Evolutionary conservation across 78 protist species (phyloP).

Genomic region (Blattamonas nauphoetae): DNA sequence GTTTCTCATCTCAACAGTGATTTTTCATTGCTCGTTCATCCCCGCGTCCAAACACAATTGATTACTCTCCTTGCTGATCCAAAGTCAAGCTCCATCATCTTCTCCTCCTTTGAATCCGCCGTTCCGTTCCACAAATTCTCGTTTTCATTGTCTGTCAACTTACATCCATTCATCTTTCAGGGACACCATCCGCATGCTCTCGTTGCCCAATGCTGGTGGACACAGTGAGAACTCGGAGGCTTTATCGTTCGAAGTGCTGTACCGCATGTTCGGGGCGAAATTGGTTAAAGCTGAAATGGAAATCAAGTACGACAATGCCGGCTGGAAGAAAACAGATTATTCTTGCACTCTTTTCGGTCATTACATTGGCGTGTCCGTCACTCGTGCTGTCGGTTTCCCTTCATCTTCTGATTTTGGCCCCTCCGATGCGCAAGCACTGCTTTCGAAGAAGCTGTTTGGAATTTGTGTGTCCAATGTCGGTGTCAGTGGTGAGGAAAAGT

Average conservation of each 20-base stretch:
- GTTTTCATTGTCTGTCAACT: background rate
- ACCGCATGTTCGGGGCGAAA: background rate
- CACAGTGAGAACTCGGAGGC: constrained; percentile 3
- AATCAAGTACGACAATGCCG: background rate
- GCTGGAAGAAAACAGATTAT: constrained; percentile 7
- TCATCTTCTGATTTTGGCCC: background rate
- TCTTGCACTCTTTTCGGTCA: background rate
- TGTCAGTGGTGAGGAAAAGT: background rate
- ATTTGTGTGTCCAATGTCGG: background rate
- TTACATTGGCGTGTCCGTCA: constrained; percentile 12
- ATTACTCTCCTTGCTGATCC: too few species aligned
- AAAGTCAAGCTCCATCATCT: too few species aligned
- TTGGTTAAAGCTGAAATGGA: constrained; percentile 12
- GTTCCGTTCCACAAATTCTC: background rate
- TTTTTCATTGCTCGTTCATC: too few species aligned
- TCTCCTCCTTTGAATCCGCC: background rate
- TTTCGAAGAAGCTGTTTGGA: background rate
- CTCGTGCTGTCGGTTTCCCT: constrained; percentile 6
- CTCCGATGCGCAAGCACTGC: background rate
- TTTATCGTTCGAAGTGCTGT: constrained; percentile 17
- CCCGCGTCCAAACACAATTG: too few species aligned
- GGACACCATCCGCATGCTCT: background rate
- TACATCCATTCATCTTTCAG: background rate
- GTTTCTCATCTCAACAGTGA: too few species aligned
- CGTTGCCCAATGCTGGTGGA: constrained; percentile 19